Evolutionary conservation across 2,329 filamentous ascomycete genomes (phyloP).

Genomic region (Colletotrichum sp.): DNA sequence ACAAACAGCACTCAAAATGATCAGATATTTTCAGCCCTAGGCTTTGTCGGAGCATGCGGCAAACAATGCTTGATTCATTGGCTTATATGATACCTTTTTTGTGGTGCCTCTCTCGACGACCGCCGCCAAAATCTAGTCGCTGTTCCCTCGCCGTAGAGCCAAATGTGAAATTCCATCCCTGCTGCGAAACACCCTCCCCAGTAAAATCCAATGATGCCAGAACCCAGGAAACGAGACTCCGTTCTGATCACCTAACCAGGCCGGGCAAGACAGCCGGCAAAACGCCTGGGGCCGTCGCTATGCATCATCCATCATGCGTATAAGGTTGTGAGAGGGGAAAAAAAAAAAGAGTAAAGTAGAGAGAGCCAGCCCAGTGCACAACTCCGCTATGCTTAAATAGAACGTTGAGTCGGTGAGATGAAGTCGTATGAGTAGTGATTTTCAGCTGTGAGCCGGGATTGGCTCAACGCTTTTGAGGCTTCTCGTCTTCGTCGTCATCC

Average conservation of each 20-base stretch:
- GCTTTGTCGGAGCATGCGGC: not conserved
- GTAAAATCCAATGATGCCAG: constrained; percentile 17
- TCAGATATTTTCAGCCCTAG: not conserved
- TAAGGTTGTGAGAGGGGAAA: not conserved
- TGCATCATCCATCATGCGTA: constrained; percentile 20
- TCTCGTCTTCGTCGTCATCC: constrained; percentile 59
- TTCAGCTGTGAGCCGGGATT: not conserved
- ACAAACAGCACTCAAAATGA: not conserved
- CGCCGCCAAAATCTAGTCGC: not conserved
- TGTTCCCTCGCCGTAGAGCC: not conserved
- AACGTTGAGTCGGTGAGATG: not conserved
- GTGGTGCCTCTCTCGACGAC: not conserved
- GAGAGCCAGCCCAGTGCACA: not conserved
- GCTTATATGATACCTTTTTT: constrained; percentile 1
- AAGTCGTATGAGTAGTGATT: not conserved
- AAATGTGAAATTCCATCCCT: not conserved
- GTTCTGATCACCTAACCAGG: constrained; percentile 8
- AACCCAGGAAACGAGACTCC: constrained; percentile 13
- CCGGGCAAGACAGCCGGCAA: constrained; percentile 10
- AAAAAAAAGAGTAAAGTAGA: not conserved
- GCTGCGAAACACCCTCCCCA: constrained; percentile 3
- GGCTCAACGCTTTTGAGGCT: not conserved
- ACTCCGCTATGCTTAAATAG: not conserved
- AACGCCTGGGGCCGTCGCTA: constrained; percentile 24
- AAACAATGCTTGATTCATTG: not conserved